Base-by-base conservation (phyloP, 2,329 filamentous ascomycete species). In the Cladosporium sp. region DNA sequence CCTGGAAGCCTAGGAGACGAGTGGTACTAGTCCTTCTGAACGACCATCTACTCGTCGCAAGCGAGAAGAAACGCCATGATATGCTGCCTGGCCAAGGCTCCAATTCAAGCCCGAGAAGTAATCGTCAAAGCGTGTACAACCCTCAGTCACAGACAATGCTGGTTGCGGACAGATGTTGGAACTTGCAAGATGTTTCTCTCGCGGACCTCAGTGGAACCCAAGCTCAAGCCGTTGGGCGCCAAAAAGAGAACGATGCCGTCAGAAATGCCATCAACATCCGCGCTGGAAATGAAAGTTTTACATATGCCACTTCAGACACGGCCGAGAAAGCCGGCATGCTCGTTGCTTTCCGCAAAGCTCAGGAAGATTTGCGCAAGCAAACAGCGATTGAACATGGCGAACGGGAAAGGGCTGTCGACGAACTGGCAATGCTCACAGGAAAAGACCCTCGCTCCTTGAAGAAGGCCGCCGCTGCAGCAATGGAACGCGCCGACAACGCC, bases 21-120 rank as follows among this genome's bases (percentile, higher is more conserved):
- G 91, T 97, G 68, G 89, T 95, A 64, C 83, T 99, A 54, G 91
- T 97, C 53, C 71, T 99, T 52, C 77, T 99, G 2, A 99, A 97
- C 65, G 93, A 99, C 64, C 91, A 99, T 68, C 75, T 99, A 1
- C 80, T 99, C 18, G 80, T 99, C 43, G 93, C 93, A 3, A 89
- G 88, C 19, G 96, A 96, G 74, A 96, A 96, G 75, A 89, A 92
- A 62, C 89, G 91, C 61, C 76, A 84, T 2, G 91, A 96, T 56
- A 43, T 47, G 11, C 20, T 53, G 5, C 15, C 49, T 9, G 51
- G 44, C 3, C 43, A 56, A 15, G 47, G 32, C 3, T 54, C 53
- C 1, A 60, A 61, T 43, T 55, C 51, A 1, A 54, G 52, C 15
- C 56, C 61, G 2, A 59, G 59, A 18, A 58, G 51, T 49, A 65